A percentile compares a stretch with the other conserved stretches of the same genome.
Conservation (phyloP, 495 filamentous ascomycete genomes). For the Chaetomium cochliodes region DNA sequence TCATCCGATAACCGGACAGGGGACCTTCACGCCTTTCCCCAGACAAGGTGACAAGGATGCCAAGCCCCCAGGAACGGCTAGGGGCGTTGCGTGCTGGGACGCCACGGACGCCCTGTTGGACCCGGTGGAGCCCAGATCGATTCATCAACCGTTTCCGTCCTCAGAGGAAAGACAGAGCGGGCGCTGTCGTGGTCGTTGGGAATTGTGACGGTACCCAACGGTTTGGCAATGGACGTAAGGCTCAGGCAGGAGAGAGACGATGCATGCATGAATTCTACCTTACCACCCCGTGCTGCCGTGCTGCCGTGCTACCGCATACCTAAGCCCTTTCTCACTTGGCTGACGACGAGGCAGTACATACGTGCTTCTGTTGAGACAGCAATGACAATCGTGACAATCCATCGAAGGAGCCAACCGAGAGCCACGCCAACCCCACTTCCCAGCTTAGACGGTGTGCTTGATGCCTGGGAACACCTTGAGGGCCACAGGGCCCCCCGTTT, state of each 20-base stretch:
- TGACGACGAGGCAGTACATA: neutral
- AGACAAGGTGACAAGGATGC: constrained; percentile 14
- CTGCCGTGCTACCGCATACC: neutral
- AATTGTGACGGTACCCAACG: neutral
- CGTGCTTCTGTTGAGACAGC: neutral
- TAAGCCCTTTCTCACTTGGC: neutral
- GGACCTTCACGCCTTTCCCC: constrained; percentile 20
- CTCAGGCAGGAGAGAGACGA: neutral
- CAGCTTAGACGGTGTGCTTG: neutral
- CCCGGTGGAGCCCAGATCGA: neutral
- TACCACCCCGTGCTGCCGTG: neutral
- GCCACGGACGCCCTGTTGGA: too few species aligned
- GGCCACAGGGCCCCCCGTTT: neutral
- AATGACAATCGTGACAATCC: neutral
- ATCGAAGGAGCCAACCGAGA: constrained; percentile 9
- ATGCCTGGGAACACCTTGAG: neutral
- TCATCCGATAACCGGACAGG: constrained; percentile 19
- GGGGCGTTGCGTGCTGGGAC: neutral
- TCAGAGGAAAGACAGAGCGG: neutral
- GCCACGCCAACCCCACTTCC: neutral
- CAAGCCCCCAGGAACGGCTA: constrained; percentile 7
- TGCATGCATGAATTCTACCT: neutral
- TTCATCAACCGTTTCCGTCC: neutral
- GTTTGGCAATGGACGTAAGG: neutral
- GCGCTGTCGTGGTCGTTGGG: too few species aligned